Evolutionary conservation across 306 rosid species (phyloP), one percentile per base, ranked within the genome.

Genomic region (Fragaria nilgerrensis): DNA sequence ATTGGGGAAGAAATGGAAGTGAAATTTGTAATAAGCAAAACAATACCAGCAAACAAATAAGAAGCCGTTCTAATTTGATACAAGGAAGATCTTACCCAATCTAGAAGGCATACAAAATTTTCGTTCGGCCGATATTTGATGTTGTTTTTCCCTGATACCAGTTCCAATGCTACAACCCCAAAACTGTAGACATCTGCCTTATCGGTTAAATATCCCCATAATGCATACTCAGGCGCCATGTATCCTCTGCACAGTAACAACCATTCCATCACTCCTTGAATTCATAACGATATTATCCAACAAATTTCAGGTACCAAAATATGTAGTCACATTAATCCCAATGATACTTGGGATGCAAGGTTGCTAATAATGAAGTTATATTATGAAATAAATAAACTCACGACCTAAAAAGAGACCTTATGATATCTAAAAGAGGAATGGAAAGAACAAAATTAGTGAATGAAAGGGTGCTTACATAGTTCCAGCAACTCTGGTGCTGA

Each of bases 171-270:
- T 70, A 90, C 86, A 48, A 90, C 82, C 43, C 92, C 94, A 45
- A 75, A 90, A 83, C 94, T 84, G 47, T 86, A 88, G 36, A 91
- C 89, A 79, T 91, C 91, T 75, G 86, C 93, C 80, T 91, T 91
- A 69, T 87, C 72, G 3, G 85, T 82, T 23, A 91, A 74, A 72
- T 82, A 77, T 71, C 96, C 91, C 86, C 89, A 84, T 68, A 87
- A 71, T 27, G 93, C 93, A 81, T 91, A 91, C 70, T 91, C 93
- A 1, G 93, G 91, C 5, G 93, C 94, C 89, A 86, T 88, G 47
- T 87, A 88, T 69, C 92, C 94, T 75, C 92, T 86, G 79, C 84
- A 86, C 82, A 76, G 32, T 50, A 75, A 68, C 16, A 22, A 61
- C 13, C 52, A 75, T 55, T 55, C 43, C 52, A 44, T 34, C 27